These are phyloP conservation scores for Thermochaetoides thermophila DNA, from an alignment of 495 filamentous ascomycete species.

Conservation along the genomic window DNA sequence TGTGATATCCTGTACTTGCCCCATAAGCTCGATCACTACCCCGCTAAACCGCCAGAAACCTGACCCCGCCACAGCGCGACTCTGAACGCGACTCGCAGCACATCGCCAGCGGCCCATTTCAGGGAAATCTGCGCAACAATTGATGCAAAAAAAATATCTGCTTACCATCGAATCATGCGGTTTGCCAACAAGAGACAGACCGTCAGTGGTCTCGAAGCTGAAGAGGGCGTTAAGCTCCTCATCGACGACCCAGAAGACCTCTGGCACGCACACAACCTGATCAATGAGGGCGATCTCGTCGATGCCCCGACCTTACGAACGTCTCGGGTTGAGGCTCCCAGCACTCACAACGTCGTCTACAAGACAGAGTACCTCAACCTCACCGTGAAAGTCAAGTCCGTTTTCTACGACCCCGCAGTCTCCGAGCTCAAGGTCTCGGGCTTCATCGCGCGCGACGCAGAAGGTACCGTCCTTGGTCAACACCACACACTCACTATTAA, in stretches of 20 bases:
- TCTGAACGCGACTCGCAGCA: too few relatives aligned
- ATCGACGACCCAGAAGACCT: conserved; percentile 94
- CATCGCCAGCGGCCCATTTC: too few relatives aligned
- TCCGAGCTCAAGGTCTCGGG: conserved; percentile 77
- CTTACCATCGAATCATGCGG: conserved; percentile 11
- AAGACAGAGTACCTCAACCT: conserved; percentile 65
- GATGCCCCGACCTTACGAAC: conserved; percentile 57
- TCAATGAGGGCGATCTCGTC: conserved; percentile 63
- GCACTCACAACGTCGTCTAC: conserved; percentile 64
- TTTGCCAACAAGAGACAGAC: conserved; percentile 23
- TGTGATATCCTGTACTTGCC: too few relatives aligned
- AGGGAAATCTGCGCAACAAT: too few relatives aligned
- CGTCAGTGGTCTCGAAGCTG: conserved; percentile 55
- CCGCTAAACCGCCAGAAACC: too few relatives aligned
- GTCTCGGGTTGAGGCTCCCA: too few relatives aligned
- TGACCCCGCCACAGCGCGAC: too few relatives aligned
- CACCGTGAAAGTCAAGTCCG: conserved; percentile 61
- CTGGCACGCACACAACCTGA: conserved; percentile 97
- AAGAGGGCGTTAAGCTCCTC: conserved; percentile 62
- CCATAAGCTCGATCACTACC: too few relatives aligned
- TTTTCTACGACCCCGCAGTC: conserved; percentile 81
- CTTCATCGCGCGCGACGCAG: conserved; percentile 68
- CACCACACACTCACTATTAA: conserved; percentile 84
- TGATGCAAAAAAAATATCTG: not conserved
- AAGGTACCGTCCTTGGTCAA: conserved; percentile 65